Percentiles rank a stretch among this genome's conserved stretches.
phyloP scores from a whole-genome alignment of 2,329 filamentous ascomycete genomes.

The Aspergillus fumigatus region DNA sequence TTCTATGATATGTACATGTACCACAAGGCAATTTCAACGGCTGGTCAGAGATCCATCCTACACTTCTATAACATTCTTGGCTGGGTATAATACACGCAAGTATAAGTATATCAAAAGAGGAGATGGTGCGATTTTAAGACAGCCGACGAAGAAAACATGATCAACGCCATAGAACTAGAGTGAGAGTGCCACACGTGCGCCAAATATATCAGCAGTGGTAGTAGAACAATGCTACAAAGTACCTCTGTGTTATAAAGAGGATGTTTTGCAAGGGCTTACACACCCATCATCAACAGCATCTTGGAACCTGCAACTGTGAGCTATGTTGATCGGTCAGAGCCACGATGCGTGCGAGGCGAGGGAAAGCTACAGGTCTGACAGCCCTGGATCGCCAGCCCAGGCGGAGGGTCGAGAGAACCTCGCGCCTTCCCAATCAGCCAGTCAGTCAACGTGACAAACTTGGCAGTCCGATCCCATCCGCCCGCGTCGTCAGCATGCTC shows the following conservation, averaged over 20 bases:
- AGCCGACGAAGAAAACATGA: not conserved
- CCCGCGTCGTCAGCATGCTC: conserved; percentile 84
- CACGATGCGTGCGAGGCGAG: not conserved
- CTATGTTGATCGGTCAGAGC: not conserved
- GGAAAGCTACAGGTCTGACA: conserved; percentile 9
- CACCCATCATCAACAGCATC: not conserved
- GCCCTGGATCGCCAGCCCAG: conserved; percentile 27
- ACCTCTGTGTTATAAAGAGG: too few relatives aligned
- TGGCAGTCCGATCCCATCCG: conserved; percentile 77
- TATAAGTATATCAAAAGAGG: conserved; percentile 9
- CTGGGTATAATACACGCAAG: conserved; percentile 11
- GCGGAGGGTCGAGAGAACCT: conserved; percentile 37
- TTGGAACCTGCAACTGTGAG: not conserved
- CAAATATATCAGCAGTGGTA: not conserved
- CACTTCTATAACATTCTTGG: not conserved
- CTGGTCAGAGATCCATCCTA: not conserved
- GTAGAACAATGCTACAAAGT: not conserved
- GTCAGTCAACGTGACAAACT: conserved; percentile 86
- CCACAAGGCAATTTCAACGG: not conserved
- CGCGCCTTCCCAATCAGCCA: conserved; percentile 83
- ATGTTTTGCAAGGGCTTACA: not conserved
- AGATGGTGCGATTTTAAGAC: conserved; percentile 3
- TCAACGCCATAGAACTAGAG: not conserved
- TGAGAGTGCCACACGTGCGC: not conserved
- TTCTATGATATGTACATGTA: not conserved